These are phyloP conservation scores for Aphanoascus verrucosus DNA, from an alignment of 2,329 filamentous ascomycete genomes.

Conservation along the genomic window DNA sequence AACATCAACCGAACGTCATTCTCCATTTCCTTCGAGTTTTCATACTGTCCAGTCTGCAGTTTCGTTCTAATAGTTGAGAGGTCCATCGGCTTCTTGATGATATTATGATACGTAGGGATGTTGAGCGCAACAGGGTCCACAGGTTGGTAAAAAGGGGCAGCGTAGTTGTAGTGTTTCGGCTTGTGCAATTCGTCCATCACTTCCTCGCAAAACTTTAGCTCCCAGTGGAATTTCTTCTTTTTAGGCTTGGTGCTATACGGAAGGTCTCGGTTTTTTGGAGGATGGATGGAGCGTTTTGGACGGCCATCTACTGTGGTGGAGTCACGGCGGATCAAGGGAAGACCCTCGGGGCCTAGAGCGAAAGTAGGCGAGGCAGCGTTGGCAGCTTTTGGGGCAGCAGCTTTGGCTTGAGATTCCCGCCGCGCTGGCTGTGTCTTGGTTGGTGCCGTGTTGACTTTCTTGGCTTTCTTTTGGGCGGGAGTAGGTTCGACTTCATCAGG, in stretches of 20 bases:
- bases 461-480: constrained; percentile 51
- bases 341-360: constrained; percentile 64
- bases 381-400: constrained; percentile 25
- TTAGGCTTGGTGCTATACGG: constrained; percentile 80
- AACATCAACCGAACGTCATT: constrained; percentile 73
- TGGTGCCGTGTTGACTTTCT: constrained; percentile 29
- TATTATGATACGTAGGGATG: constrained; percentile 82
- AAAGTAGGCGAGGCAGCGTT: constrained; percentile 46
- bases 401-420: constrained; percentile 33
- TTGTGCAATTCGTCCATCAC: constrained; percentile 69
- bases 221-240: constrained; percentile 78
- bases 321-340: constrained; percentile 75
- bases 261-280: constrained; percentile 82
- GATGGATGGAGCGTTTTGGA: constrained; percentile 87
- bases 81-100: constrained; percentile 98
- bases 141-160: constrained; percentile 65
- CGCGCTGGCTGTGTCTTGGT: constrained; percentile 37
- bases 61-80: constrained; percentile 70
- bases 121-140: constrained; percentile 91
- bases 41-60: constrained; percentile 67
- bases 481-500: constrained; percentile 48
- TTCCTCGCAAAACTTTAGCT: constrained; percentile 81
- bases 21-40: constrained; percentile 74
- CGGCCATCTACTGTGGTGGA: constrained; percentile 67
- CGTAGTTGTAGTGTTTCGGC: constrained; percentile 55